These are phyloP conservation scores for Austroboletus novae-zelandiae DNA, from an alignment of 1,284 basidiomycete genomes.

Conservation along the genomic window DNA sequence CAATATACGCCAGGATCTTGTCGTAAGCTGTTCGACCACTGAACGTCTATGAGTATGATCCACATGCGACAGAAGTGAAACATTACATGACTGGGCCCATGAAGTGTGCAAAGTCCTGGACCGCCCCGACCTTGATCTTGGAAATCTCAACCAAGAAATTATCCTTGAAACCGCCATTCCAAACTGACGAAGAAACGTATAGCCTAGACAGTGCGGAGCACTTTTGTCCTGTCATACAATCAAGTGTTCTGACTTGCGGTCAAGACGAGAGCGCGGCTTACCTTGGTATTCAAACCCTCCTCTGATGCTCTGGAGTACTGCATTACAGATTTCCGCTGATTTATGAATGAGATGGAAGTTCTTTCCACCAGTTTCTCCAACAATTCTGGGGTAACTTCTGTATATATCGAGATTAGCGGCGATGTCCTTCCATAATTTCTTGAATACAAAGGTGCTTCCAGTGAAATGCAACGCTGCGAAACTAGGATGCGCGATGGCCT, in stretches of 20 bases:
- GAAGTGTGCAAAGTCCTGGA: conserved; percentile 82
- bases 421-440: conserved; percentile 95
- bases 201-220: conserved; percentile 92
- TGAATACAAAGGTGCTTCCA: conserved; percentile 93
- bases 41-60: conserved; percentile 1
- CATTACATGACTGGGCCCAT: conserved; percentile 93
- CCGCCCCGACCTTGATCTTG: conserved; percentile 84
- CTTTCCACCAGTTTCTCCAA: conserved; percentile 97
- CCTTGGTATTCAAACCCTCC: conserved; percentile 97
- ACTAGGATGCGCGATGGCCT: conserved; percentile 74
- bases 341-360: conserved; percentile 96
- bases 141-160: conserved; percentile 72
- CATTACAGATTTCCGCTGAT: conserved; percentile 84
- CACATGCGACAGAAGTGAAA: conserved; percentile 1
- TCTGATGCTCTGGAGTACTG: conserved; percentile 86
- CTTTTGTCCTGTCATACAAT: conserved; percentile 73
- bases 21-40: conserved; percentile 85
- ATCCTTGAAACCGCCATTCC: conserved; percentile 88
- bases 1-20: conserved; percentile 83
- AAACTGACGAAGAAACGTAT: conserved; percentile 87
- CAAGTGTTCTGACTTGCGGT: background rate
- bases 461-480: conserved; percentile 97
- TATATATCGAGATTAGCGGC: conserved; percentile 85
- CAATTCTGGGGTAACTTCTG: conserved; percentile 88
- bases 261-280: conserved; percentile 18